Percentiles rank a stretch among this genome's conserved stretches.
phyloP scores from a whole-genome alignment of 495 filamentous ascomycete genomes.

The Xylaria bambusicola region DNA sequence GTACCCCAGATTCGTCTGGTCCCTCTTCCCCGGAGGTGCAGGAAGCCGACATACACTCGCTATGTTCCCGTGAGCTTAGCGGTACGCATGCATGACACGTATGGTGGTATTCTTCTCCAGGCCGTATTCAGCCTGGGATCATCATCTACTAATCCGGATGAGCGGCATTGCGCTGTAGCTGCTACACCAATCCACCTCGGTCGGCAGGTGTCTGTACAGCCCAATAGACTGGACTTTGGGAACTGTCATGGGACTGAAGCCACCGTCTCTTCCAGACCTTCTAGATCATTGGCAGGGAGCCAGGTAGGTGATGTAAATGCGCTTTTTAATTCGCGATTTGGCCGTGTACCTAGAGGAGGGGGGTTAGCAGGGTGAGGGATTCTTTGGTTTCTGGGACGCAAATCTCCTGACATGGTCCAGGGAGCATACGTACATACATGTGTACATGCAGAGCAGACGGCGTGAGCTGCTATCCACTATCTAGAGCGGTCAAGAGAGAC shows the following conservation, averaged over 20 bases:
- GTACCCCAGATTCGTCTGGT: conserved; percentile 14
- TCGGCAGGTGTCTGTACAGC: not conserved
- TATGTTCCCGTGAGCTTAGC: conserved; percentile 10
- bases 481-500: not conserved
- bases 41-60: conserved; percentile 9
- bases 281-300: not conserved
- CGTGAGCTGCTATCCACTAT: not conserved
- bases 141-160: not conserved
- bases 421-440: too few relatives aligned
- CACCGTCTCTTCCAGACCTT: not conserved
- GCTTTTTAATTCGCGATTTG: not conserved
- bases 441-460: too few relatives aligned
- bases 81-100: conserved; percentile 14
- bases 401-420: not conserved
- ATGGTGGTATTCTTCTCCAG: not conserved
- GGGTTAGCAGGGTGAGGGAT: not conserved
- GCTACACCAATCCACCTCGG: not conserved
- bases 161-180: not conserved
- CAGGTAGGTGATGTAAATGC: not conserved
- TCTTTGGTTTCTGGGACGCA: not conserved
- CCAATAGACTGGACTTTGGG: not conserved
- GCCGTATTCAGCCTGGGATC: not conserved
- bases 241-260: not conserved
- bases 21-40: conserved; percentile 3
- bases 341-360: not conserved